phyloP scores from a whole-genome alignment of 345 rosid species.

The Ceriops tagal region DNA sequence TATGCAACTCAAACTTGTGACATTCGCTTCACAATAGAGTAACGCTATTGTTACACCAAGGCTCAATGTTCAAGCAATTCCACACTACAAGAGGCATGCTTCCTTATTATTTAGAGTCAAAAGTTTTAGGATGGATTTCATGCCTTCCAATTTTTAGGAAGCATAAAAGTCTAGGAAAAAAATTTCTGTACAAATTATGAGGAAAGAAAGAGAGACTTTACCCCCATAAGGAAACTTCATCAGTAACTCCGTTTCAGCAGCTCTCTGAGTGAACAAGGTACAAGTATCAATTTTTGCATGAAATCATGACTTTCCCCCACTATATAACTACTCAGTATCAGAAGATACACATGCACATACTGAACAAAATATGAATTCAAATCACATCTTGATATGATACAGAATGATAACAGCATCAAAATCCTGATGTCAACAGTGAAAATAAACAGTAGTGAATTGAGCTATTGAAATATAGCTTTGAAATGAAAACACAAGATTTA shows the following conservation, averaged over 20 bases:
- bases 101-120: no score
- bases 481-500: neutral
- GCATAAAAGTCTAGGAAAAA: neutral
- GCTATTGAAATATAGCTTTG: no score
- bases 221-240: conserved; percentile 92
- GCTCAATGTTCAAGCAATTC: no score
- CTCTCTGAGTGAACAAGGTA: conserved; percentile 51
- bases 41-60: no score
- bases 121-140: neutral
- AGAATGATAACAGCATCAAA: neutral
- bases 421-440: neutral
- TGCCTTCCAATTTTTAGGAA: neutral
- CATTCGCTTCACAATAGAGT: no score
- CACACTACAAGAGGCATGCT: no score
- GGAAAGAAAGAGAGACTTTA: conserved; percentile 24
- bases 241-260: conserved; percentile 90
- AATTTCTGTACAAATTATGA: neutral
- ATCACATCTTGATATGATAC: no score
- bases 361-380: no score
- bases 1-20: no score
- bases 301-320: neutral
- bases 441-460: no score
- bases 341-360: no score
- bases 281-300: neutral
- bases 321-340: neutral